phyloP scores from a whole-genome alignment of 1,284 basidiomycete genomes.

The Pseudozyma tsukubaensis region DNA sequence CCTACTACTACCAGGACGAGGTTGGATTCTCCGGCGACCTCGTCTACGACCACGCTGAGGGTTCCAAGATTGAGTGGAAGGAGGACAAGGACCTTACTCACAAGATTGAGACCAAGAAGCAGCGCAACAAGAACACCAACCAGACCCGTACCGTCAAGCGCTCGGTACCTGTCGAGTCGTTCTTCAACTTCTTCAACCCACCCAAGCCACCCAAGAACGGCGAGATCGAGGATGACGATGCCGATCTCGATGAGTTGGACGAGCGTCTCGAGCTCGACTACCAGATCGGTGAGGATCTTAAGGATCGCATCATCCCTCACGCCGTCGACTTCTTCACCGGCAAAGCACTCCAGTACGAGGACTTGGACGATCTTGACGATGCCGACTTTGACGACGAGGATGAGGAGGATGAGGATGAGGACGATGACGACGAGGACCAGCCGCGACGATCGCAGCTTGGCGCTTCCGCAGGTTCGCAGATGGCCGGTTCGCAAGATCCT shows the following conservation, averaged over 20 bases:
- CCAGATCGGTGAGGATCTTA: constrained; percentile 97
- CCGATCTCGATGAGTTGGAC: constrained; percentile 74
- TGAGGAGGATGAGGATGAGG: constrained; percentile 67
- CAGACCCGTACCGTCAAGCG: constrained; percentile 69
- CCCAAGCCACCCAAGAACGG: constrained; percentile 65
- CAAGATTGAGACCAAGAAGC: constrained; percentile 98
- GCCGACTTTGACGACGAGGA: constrained; percentile 72
- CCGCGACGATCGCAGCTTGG: constrained; percentile 51
- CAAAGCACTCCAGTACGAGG: constrained; percentile 90
- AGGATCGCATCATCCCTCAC: constrained; percentile 95
- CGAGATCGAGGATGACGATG: constrained; percentile 60
- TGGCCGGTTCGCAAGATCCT: constrained; percentile 59
- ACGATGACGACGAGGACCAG: constrained; percentile 63
- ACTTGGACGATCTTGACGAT: constrained; percentile 71
- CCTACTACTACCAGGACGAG: constrained; percentile 90
- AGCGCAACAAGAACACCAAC: constrained; percentile 83
- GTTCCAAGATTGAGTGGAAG: constrained; percentile 93
- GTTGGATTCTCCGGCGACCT: constrained; percentile 94
- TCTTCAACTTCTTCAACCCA: constrained; percentile 69
- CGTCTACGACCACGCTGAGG: constrained; percentile 91
- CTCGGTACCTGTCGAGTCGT: constrained; percentile 66
- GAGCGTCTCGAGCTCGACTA: constrained; percentile 93
- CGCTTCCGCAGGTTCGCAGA: constrained; percentile 48
- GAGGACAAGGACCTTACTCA: constrained; percentile 97
- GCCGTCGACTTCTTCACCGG: constrained; percentile 91